Percentiles rank a stretch among this genome's conserved stretches.
phyloP scores from a whole-genome alignment of 371 early-diverging fungal species.

The Mucor circinelloides region DNA sequence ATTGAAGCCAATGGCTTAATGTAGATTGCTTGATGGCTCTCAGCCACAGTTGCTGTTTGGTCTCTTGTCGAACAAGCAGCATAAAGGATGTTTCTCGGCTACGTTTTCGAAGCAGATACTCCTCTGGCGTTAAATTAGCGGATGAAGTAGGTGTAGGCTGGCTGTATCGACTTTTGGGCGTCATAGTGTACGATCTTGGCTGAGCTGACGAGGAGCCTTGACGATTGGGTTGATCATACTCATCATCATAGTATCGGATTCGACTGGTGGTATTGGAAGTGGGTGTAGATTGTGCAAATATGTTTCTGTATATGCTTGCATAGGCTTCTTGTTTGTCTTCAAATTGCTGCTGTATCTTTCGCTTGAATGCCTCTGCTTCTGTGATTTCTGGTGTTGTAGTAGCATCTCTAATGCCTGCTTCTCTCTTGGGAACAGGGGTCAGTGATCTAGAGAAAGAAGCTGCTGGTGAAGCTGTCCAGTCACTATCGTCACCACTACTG shows the following conservation, averaged over 20 bases:
- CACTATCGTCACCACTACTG: not conserved
- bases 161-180: constrained; percentile 6
- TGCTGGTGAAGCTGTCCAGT: not conserved
- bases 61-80: constrained; percentile 8
- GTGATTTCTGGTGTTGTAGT: constrained; percentile 1
- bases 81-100: constrained; percentile 11
- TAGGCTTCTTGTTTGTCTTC: not conserved
- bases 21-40: constrained; percentile 8
- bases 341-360: constrained; percentile 3
- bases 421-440: not conserved
- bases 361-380: constrained; percentile 13
- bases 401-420: not conserved
- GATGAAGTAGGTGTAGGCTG: constrained; percentile 7
- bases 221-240: not conserved
- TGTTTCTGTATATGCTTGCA: not conserved
- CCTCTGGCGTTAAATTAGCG: constrained; percentile 10
- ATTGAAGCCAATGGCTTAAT: constrained; percentile 3
- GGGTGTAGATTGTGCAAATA: constrained; percentile 2
- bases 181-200: not conserved
- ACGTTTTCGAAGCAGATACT: not conserved
- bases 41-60: constrained; percentile 10
- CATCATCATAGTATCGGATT: constrained; percentile 8
- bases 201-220: not conserved
- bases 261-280: constrained; percentile 1
- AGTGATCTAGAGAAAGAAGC: not conserved